Evolutionary conservation across 768 basidiomycete species (phyloP).

Genomic region (Termitomyces sp.): DNA sequence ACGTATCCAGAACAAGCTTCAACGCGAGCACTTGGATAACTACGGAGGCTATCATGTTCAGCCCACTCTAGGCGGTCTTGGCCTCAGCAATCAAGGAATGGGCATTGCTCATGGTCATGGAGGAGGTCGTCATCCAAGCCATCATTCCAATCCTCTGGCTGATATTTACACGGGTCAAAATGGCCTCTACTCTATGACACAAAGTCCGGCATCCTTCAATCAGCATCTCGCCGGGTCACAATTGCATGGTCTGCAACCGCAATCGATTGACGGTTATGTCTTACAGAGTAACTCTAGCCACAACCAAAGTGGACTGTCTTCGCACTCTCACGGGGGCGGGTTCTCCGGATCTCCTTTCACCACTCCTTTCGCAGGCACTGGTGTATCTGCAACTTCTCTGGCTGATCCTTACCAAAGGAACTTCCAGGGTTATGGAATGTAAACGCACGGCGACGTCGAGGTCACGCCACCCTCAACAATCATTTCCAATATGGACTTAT

Average conservation of each 20-base stretch:
- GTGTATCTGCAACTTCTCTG: slow-evolving; percentile 43
- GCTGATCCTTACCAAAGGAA: slow-evolving; percentile 68
- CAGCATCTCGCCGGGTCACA: slow-evolving; percentile 49
- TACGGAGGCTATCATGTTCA: slow-evolving; percentile 57
- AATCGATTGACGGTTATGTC: slow-evolving; percentile 77
- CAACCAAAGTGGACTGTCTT: slow-evolving; percentile 48
- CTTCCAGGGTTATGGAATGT: slow-evolving; percentile 75
- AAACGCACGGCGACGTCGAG: slow-evolving; percentile 27
- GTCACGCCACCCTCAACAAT: slow-evolving; percentile 12
- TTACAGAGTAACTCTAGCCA: slow-evolving; percentile 69
- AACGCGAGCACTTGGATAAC: slow-evolving; percentile 84
- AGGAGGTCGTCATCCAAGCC: slow-evolving; percentile 48
- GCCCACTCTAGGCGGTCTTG: slow-evolving; percentile 54
- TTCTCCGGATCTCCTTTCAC: slow-evolving; percentile 55
- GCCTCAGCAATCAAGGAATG: slow-evolving; percentile 53
- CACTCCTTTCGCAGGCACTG: slow-evolving; percentile 48
- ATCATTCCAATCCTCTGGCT: slow-evolving; percentile 46
- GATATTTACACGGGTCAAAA: slow-evolving; percentile 65
- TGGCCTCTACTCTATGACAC: slow-evolving; percentile 55
- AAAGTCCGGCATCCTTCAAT: slow-evolving; percentile 48
- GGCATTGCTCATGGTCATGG: slow-evolving; percentile 27
- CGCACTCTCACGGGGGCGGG: slow-evolving; percentile 48
- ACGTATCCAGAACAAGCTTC: slow-evolving; percentile 97
- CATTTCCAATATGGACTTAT: slow-evolving; percentile 24
- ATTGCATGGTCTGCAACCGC: slow-evolving; percentile 59